Percentiles rank a stretch among this genome's conserved stretches.
These are phyloP conservation scores for Madurella fahalii DNA, from an alignment of 2,329 filamentous ascomycete species.

Conservation along the genomic window DNA sequence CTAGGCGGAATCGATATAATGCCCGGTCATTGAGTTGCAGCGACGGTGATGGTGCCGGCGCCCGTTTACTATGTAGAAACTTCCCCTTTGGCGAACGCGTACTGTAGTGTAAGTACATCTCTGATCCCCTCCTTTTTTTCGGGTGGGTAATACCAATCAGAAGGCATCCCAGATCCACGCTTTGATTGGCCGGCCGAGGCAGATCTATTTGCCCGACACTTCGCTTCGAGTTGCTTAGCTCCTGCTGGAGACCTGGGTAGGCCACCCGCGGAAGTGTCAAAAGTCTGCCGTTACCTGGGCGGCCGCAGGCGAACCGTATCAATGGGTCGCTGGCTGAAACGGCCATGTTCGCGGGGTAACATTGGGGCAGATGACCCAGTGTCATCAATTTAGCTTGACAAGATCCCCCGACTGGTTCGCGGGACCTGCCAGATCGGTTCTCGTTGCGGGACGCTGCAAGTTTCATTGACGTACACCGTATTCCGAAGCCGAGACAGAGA, in stretches of 20 bases:
- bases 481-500: no score
- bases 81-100: no score
- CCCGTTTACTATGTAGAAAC: no score
- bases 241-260: not conserved
- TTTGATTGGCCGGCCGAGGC: conserved; percentile 1
- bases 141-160: not conserved
- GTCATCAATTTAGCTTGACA: not conserved
- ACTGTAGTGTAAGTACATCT: no score
- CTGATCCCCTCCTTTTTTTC: no score
- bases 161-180: not conserved
- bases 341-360: conserved; percentile 5
- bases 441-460: conserved; percentile 5
- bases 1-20: no score
- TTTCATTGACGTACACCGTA: no score
- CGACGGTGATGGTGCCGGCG: no score
- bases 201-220: conserved; percentile 10
- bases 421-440: conserved; percentile 9
- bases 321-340: conserved; percentile 18
- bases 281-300: not conserved
- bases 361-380: not conserved
- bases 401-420: not conserved
- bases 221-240: not conserved
- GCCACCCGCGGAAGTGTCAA: conserved; percentile 3
- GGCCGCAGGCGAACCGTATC: conserved; percentile 10
- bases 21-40: no score